Conservation (phyloP, 2,329 filamentous ascomycete species). For the Ampelomyces quisqualis region DNA sequence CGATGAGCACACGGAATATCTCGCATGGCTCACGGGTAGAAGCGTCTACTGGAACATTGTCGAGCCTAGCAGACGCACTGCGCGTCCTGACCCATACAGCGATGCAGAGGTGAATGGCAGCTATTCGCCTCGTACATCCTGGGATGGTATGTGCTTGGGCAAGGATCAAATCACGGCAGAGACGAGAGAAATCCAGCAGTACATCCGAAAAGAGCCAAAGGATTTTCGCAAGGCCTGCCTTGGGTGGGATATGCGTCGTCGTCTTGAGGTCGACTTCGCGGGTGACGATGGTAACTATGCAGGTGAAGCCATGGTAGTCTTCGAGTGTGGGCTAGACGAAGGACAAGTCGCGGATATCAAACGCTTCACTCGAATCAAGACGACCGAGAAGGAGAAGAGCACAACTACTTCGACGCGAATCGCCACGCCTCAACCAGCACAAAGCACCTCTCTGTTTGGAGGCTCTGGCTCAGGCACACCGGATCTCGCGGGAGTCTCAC, state of each 20-base stretch:
- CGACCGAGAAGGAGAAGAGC: conserved; percentile 33
- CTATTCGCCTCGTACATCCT: conserved; percentile 79
- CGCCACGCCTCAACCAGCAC: conserved; percentile 18
- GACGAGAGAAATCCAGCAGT: conserved; percentile 78
- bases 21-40: conserved; percentile 79
- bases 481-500: conserved; percentile 19
- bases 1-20: conserved; percentile 59
- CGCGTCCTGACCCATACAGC: conserved; percentile 71
- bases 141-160: conserved; percentile 69
- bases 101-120: conserved; percentile 65
- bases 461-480: conserved; percentile 37
- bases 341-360: conserved; percentile 55
- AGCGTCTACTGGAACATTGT: conserved; percentile 78
- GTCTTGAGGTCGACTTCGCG: conserved; percentile 84
- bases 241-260: conserved; percentile 90
- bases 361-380: conserved; percentile 59
- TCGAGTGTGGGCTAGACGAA: conserved; percentile 70
- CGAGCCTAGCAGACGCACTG: conserved; percentile 72
- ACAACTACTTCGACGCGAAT: conserved; percentile 18
- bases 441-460: conserved; percentile 54
- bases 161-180: conserved; percentile 72
- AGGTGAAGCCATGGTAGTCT: conserved; percentile 74
- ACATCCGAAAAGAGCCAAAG: conserved; percentile 68
- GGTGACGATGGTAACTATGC: conserved; percentile 73
- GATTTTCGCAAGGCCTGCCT: conserved; percentile 77